Conservation (phyloP, 2,329 filamentous ascomycete species). For the Lachnellula cervina region DNA sequence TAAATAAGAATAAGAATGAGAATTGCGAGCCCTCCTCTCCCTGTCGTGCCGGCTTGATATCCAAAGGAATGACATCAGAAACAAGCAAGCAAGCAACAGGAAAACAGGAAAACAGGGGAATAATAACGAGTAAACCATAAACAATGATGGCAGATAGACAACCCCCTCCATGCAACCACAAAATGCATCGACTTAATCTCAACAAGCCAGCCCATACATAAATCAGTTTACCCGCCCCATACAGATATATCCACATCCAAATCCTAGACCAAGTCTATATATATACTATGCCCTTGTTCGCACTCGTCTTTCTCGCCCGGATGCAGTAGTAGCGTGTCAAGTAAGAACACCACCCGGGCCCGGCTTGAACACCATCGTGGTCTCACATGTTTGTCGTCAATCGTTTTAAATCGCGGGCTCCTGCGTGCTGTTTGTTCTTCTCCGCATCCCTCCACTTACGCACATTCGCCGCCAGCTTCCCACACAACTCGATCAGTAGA, state of each 20-base stretch:
- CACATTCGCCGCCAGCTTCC: too few relatives aligned
- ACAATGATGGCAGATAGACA: neutral
- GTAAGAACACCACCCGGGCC: slow-evolving; percentile 12
- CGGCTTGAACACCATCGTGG: slow-evolving; percentile 1
- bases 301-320: too few relatives aligned
- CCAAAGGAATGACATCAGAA: neutral
- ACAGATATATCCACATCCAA: neutral
- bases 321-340: too few relatives aligned
- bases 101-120: neutral
- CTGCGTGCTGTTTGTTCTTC: slow-evolving; percentile 4
- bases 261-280: neutral
- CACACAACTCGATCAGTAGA: slow-evolving; percentile 34
- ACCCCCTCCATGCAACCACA: neutral
- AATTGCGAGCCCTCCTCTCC: too few relatives aligned
- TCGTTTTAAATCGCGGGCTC: slow-evolving; percentile 8
- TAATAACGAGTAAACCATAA: too few relatives aligned
- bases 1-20: too few relatives aligned
- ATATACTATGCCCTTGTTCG: neutral
- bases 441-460: neutral
- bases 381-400: slow-evolving; percentile 16
- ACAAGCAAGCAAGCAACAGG: neutral
- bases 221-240: neutral
- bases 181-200: slow-evolving; percentile 15
- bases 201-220: neutral
- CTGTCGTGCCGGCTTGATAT: neutral